These are phyloP conservation scores for Populus tomentosa DNA, from an alignment of 441 rosid genomes.

Conservation along the genomic window DNA sequence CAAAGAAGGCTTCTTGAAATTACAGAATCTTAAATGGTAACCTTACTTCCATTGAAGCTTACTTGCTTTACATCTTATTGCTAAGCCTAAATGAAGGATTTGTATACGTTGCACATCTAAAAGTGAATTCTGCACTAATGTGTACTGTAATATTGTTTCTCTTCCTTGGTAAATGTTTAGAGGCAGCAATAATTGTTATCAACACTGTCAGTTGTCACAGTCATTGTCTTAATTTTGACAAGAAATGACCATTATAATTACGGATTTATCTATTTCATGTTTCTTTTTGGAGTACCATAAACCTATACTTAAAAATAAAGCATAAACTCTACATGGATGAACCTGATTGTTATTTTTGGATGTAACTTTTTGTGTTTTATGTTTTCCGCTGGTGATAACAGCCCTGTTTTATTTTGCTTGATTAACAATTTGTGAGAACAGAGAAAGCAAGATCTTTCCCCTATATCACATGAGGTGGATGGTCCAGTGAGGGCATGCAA, in stretches of 20 bases:
- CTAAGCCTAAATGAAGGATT: neutral
- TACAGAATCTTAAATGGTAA: conserved; percentile 74
- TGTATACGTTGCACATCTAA: neutral
- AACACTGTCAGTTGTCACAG: neutral
- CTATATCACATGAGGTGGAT: neutral
- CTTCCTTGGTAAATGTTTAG: neutral
- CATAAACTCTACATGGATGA: neutral
- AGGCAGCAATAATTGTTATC: neutral
- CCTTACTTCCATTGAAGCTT: conserved; percentile 5
- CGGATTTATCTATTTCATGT: neutral
- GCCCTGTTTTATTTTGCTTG: neutral
- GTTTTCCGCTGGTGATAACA: neutral
- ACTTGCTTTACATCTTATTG: conserved; percentile 2
- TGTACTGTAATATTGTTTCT: neutral
- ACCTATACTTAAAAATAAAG: neutral
- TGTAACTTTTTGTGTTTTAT: neutral
- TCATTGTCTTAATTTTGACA: neutral
- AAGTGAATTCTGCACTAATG: neutral
- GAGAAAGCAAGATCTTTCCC: neutral
- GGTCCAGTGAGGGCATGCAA: neutral
- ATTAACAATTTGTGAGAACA: neutral
- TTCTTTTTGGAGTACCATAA: neutral
- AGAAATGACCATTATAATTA: neutral
- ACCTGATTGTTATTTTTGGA: neutral
- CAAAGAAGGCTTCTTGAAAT: conserved; percentile 62